Evolutionary conservation across 1,284 basidiomycete species (phyloP).

Genomic region (Macrocybe sp.): DNA sequence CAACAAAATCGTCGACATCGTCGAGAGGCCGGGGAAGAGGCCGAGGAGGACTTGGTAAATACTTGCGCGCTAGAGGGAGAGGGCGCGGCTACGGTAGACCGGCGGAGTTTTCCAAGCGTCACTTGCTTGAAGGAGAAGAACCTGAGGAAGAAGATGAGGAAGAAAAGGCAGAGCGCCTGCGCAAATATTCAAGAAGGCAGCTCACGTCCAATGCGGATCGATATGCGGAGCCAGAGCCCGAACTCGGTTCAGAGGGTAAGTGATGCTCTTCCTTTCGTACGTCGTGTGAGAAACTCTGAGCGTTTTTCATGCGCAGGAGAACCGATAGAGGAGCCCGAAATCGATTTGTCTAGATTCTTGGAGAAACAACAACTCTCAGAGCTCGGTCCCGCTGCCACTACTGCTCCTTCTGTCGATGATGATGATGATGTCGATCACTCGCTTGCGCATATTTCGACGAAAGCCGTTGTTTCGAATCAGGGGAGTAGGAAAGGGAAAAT

Average conservation of each 20-base stretch:
- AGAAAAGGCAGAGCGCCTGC: constrained; percentile 39
- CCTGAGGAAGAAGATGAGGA: constrained; percentile 43
- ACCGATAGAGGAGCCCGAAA: constrained; percentile 62
- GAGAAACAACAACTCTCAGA: constrained; percentile 53
- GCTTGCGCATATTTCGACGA: constrained; percentile 45
- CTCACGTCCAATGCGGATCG: constrained; percentile 67
- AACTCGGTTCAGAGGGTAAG: constrained; percentile 64
- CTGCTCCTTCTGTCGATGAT: constrained; percentile 27
- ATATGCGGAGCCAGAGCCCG: constrained; percentile 61
- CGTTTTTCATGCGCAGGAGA: constrained; percentile 42
- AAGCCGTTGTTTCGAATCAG: constrained; percentile 21
- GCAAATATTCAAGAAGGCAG: constrained; percentile 50
- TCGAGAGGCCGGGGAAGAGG: constrained; percentile 45
- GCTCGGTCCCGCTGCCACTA: constrained; percentile 24
- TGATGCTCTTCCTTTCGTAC: constrained; percentile 7
- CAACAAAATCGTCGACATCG: constrained; percentile 26
- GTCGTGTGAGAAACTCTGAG: not conserved
- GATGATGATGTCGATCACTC: constrained; percentile 62
- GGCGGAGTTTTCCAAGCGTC: constrained; percentile 55
- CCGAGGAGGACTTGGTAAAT: constrained; percentile 68
- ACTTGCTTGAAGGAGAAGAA: constrained; percentile 55
- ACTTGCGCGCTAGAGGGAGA: constrained; percentile 61
- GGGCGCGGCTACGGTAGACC: constrained; percentile 54
- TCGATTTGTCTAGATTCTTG: constrained; percentile 65
- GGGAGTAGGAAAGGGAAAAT: constrained; percentile 66